Conservation (phyloP, 2,329 filamentous ascomycete genomes). For the Scopulariopsis brevicaulis region DNA sequence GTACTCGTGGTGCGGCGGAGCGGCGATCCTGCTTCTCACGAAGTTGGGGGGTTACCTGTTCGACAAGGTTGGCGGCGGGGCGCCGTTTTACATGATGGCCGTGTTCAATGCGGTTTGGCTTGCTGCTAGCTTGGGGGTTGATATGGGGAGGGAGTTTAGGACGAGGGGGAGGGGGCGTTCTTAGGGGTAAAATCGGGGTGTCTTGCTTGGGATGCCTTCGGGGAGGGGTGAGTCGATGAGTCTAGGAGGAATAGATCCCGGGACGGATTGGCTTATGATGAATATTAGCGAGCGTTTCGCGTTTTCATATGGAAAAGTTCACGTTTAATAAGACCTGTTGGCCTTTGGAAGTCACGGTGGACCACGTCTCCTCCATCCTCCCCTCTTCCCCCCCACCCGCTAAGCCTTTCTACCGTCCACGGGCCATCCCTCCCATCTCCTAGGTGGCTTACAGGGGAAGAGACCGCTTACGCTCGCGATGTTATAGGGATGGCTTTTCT, state of each 20-base stretch:
- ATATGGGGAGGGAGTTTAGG: conserved; percentile 28
- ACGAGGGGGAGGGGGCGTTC: not conserved
- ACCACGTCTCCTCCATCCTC: too few species aligned
- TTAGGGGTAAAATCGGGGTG: conserved; percentile 1
- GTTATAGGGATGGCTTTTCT: too few species aligned
- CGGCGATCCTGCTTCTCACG: conserved; percentile 80
- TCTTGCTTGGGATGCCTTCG: not conserved
- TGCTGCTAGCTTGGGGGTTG: conserved; percentile 38
- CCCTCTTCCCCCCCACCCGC: too few species aligned
- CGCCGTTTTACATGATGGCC: conserved; percentile 93
- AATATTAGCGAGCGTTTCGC: not conserved
- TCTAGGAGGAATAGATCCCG: not conserved
- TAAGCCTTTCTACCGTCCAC: too few species aligned
- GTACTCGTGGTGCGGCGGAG: conserved; percentile 83
- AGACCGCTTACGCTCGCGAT: too few species aligned
- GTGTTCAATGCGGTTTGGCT: conserved; percentile 70
- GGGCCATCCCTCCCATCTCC: too few species aligned
- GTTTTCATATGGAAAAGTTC: too few species aligned
- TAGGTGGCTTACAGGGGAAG: too few species aligned
- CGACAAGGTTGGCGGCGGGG: conserved; percentile 59
- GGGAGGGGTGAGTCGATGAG: not conserved
- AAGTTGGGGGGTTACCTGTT: conserved; percentile 85
- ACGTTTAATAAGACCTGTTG: too few species aligned
- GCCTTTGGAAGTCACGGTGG: too few species aligned
- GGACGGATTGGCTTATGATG: not conserved